Base-by-base conservation (phyloP, 148 eudicot genomes). In the Cornus suecica region DNA sequence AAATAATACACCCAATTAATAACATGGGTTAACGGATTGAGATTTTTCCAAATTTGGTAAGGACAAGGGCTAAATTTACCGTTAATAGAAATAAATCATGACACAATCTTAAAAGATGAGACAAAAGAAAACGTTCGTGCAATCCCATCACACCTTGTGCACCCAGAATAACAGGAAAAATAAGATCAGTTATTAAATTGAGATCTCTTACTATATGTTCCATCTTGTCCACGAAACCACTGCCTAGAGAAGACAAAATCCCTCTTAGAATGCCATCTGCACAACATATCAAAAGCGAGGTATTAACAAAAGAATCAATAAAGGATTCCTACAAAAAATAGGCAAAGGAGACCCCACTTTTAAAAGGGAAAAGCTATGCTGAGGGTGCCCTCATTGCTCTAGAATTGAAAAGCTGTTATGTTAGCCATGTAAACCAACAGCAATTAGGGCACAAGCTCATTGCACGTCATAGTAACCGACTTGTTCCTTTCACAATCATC, bases 161-260 rank as follows among this genome's bases (percentile, higher is more conserved):
- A 26, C 24, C 4, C 9, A 25, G 5, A 64, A 64, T 28, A 42
- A 45, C 32, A 10, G 42, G 26, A 74, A 42, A 18, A 20, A 34
- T 42, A 30, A 34, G 26, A 73, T 30, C 70, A 70, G 8, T 13
- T 34, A 67, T 22, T 73, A 18, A 73, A 68, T 34, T 37, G 30
- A 71, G 70, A 62, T 69, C 74, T 64, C 97, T 83, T 86, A 94
- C 99, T 94, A 54, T 89, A 94, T 77, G 96, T 87, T 80, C 97
- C 99, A 84, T 92, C 97, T 92, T 92, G 99, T 62, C 91, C 94
- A 54, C 85, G 87, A 83, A 90, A 92, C 97, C 99, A 94, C 77
- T 91, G 96, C 84, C 99, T 89, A 72, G 96, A 94, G 86, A 89
- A 94, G 77, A 92, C 88, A 77, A 95, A 93, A 82, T 95, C 99